A percentile compares a stretch with the other conserved stretches of the same genome.
Conservation (phyloP, 169 alveolate genomes). For the Besnoitia besnoiti region DNA sequence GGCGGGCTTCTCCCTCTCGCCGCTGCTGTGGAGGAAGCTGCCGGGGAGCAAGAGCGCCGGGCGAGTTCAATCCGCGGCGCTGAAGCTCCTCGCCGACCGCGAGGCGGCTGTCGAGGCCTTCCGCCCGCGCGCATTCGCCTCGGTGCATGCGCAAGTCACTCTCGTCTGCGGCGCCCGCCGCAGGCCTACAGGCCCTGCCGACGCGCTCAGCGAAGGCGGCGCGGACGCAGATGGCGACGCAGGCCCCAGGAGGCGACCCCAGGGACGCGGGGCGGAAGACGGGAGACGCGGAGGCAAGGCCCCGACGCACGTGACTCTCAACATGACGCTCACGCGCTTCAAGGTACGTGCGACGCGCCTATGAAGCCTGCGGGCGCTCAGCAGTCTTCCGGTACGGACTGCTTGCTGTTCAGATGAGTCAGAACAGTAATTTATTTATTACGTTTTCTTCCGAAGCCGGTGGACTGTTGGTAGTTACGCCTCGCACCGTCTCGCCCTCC, state of each 20-base stretch:
- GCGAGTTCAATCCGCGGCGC: not conserved
- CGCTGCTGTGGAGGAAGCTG: conserved; percentile 5
- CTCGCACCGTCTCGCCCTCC: no score
- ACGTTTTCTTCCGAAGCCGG: no score
- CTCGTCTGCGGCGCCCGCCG: not conserved
- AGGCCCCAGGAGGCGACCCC: not conserved
- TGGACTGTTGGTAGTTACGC: no score
- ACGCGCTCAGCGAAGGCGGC: not conserved
- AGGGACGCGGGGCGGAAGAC: not conserved
- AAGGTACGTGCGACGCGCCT: no score
- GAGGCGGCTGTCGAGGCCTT: not conserved
- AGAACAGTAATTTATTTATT: no score
- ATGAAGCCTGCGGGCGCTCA: no score
- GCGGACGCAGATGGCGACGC: not conserved
- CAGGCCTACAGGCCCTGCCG: not conserved
- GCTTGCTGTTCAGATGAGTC: no score
- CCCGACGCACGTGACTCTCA: no score
- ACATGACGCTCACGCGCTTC: no score
- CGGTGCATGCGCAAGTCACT: not conserved
- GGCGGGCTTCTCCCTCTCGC: not conserved
- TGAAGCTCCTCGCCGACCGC: not conserved
- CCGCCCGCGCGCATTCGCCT: not conserved
- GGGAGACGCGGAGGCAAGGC: no score
- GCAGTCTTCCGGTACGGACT: no score
- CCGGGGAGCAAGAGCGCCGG: not conserved